Evolutionary conservation across 495 filamentous ascomycete genomes (phyloP).

Genomic region (Penicillium dipodomyicola): DNA sequence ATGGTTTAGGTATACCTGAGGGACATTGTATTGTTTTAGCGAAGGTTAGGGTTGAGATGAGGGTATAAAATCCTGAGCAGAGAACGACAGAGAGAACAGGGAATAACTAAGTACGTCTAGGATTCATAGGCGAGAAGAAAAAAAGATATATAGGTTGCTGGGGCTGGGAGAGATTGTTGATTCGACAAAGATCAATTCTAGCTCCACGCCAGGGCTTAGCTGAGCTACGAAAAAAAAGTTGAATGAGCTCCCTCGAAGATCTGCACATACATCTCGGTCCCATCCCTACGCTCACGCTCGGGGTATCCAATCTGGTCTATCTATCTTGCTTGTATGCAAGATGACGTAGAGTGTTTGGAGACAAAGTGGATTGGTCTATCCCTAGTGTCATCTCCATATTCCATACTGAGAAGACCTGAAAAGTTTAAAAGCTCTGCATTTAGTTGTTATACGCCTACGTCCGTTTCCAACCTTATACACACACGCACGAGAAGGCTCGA

Average conservation of each 20-base stretch:
- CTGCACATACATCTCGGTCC: slow-evolving; percentile 5
- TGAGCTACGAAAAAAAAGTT: background rate
- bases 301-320: background rate
- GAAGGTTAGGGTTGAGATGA: background rate
- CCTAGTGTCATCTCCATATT: background rate
- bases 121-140: background rate
- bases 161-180: background rate
- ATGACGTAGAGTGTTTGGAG: slow-evolving; percentile 22
- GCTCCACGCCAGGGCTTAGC: background rate
- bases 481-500: background rate
- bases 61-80: background rate
- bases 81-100: background rate
- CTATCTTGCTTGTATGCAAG: slow-evolving; percentile 13
- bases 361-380: slow-evolving; percentile 11
- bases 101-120: background rate
- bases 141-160: background rate
- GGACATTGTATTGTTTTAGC: slow-evolving; percentile 10
- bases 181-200: background rate
- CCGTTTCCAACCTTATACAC: background rate
- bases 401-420: background rate
- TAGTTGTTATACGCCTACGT: slow-evolving; percentile 15
- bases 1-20: slow-evolving; percentile 14
- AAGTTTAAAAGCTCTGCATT: slow-evolving; percentile 15
- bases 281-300: slow-evolving; percentile 7
- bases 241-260: slow-evolving; percentile 5